Percentiles rank a stretch among this genome's conserved stretches.
These are phyloP conservation scores for Colletotrichum cuscutae DNA, from an alignment of 2,329 filamentous ascomycete species.

Conservation along the genomic window DNA sequence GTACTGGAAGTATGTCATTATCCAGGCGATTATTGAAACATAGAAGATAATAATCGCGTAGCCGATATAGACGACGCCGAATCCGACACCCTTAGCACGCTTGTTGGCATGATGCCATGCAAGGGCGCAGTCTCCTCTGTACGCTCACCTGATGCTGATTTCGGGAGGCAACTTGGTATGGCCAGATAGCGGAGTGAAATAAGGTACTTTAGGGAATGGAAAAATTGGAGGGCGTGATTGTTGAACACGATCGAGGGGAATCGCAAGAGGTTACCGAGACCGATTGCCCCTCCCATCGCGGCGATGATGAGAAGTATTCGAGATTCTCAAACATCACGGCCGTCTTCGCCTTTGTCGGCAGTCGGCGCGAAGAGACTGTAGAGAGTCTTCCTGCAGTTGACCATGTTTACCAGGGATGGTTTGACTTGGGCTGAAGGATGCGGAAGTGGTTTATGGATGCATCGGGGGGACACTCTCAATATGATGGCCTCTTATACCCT, in stretches of 20 bases:
- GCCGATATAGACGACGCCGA: slow-evolving; percentile 60
- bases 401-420: neutral
- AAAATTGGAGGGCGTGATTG: slow-evolving; percentile 66
- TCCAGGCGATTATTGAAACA: slow-evolving; percentile 63
- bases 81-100: slow-evolving; percentile 60
- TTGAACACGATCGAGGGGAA: slow-evolving; percentile 67
- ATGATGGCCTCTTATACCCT: neutral
- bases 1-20: slow-evolving; percentile 65
- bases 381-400: slow-evolving; percentile 20
- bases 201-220: slow-evolving; percentile 58
- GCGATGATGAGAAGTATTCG: slow-evolving; percentile 58
- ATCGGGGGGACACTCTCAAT: too few relatives aligned
- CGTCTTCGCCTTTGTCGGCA: slow-evolving; percentile 39
- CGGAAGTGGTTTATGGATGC: neutral
- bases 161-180: slow-evolving; percentile 63
- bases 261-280: slow-evolving; percentile 64
- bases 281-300: slow-evolving; percentile 63
- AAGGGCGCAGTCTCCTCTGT: slow-evolving; percentile 61
- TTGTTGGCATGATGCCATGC: slow-evolving; percentile 60
- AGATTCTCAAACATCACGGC: slow-evolving; percentile 57
- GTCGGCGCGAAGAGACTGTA: slow-evolving; percentile 37
- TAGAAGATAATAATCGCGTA: slow-evolving; percentile 65
- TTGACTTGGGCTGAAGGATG: too few relatives aligned
- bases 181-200: slow-evolving; percentile 61
- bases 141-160: slow-evolving; percentile 74